Conservation (phyloP, 176 grass and related monocot genomes). For the Aegilops bicornis region DNA sequence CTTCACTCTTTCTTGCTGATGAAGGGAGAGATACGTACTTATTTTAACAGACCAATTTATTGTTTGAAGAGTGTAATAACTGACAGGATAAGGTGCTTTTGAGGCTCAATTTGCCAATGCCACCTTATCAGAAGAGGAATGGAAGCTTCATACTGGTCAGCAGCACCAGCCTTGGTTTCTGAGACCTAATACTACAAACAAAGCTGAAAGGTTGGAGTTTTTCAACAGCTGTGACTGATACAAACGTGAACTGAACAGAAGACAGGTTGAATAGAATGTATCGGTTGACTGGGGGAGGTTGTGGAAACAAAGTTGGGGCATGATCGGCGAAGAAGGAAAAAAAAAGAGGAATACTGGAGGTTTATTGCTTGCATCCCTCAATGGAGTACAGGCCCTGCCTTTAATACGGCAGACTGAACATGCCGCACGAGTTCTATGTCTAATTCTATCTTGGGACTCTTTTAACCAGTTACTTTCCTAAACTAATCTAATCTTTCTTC, state of each 20-base stretch:
- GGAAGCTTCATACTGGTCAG: neutral
- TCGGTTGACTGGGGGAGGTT: neutral
- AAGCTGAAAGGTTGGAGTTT: neutral
- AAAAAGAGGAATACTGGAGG: neutral
- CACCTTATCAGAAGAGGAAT: constrained; percentile 5
- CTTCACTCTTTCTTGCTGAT: neutral
- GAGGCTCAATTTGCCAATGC: constrained; percentile 12
- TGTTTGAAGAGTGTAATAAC: neutral
- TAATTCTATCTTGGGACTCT: neutral
- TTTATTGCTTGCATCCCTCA: neutral
- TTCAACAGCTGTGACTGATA: neutral
- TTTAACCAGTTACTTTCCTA: neutral
- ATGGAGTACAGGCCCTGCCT: neutral
- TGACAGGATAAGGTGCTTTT: constrained; percentile 6
- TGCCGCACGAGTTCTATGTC: neutral
- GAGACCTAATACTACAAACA: neutral
- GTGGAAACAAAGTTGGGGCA: neutral
- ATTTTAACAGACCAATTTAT: neutral
- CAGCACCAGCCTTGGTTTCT: neutral
- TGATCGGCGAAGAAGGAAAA: neutral
- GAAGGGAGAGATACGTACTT: constrained; percentile 1
- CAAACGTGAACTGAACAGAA: neutral
- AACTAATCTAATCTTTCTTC: neutral
- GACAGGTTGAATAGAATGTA: neutral
- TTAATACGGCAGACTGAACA: neutral